Evolutionary conservation across 2,329 filamentous ascomycete species (phyloP).

Genomic region (Claviceps sp.): DNA sequence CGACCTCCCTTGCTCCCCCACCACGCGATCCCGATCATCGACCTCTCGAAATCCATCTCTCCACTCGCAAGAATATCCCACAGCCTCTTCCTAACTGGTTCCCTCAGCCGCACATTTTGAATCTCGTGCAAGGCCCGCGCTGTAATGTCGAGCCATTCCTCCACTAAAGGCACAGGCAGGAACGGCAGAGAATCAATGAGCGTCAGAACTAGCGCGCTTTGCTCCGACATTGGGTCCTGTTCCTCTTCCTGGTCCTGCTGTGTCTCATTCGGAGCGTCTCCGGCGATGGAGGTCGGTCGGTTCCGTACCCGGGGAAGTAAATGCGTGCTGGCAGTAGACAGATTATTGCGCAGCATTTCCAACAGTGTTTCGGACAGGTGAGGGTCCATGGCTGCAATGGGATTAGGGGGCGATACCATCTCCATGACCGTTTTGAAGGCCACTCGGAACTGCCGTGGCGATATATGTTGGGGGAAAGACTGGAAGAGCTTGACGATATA

Average conservation of each 20-base stretch:
- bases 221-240: conserved; percentile 49
- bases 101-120: conserved; percentile 45
- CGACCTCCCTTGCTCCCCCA: conserved; percentile 54
- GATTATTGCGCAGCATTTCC: conserved; percentile 57
- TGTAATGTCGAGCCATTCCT: conserved; percentile 67
- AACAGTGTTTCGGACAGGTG: conserved; percentile 68
- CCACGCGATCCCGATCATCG: conserved; percentile 69
- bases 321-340: conserved; percentile 36
- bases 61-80: conserved; percentile 69
- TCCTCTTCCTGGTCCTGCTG: conserved; percentile 10
- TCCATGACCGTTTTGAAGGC: conserved; percentile 78
- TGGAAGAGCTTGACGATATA: conserved; percentile 73
- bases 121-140: conserved; percentile 56
- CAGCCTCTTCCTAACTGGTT: conserved; percentile 55
- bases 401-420: conserved; percentile 67
- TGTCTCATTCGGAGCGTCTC: conserved; percentile 14
- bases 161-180: conserved; percentile 53
- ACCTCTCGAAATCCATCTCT: conserved; percentile 79
- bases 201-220: conserved; percentile 62
- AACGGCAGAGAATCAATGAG: conserved; percentile 69
- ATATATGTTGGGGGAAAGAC: conserved; percentile 67
- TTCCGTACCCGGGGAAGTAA: conserved; percentile 22
- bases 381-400: conserved; percentile 58
- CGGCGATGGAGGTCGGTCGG: conserved; percentile 12
- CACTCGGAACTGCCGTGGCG: conserved; percentile 73